Base-by-base conservation (phyloP, 1,139 yeast species). In the Suhomyces taliae region DNA sequence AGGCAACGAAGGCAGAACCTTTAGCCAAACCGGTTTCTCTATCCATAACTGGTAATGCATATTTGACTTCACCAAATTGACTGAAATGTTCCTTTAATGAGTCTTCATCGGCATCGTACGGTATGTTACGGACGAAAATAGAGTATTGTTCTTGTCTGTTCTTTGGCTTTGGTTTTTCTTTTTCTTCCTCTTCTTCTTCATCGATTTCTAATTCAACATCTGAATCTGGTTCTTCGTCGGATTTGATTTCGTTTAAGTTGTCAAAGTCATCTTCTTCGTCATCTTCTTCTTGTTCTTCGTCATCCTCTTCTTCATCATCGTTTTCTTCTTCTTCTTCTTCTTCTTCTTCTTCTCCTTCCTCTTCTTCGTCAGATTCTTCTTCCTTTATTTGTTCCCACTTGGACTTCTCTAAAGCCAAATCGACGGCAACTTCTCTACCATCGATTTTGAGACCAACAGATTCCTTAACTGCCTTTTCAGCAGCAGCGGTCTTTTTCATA, bases 1-100 rank as follows among this genome's bases (percentile, higher is more conserved):
- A 93, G 0, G 97, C 96, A 39, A 93, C 96, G 64, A 93, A 93
- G 0, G 97, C 99, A 1, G 97, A 87, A 47, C 99, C 99, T 64
- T 79, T 88, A 9, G 99, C 90, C 50, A 89, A 73, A 5, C 95
- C 96, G 2, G 96, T 85, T 48, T 76, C 85, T 60, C 78, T 87
- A 62, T 95, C 99, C 55, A 85, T 76, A 9, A 95, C 99, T 0
- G 98, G 97, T 43, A 93, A 76, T 0, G 99, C 99, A 63, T 90
- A 93, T 58, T 87, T 85, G 32, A 93, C 91, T 8, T 88, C 79
- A 8, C 99, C 99, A 62, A 93, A 90, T 55, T 81, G 78, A 48
- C 75, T 69, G 61, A 93, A 93, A 62, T 93, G 98, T 46, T 83
- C 88, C 49, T 75, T 77, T 38, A 93, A 74, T 1, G 85, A 67